Conservation (phyloP, 805 yeast species). For the Candida incommunis region DNA sequence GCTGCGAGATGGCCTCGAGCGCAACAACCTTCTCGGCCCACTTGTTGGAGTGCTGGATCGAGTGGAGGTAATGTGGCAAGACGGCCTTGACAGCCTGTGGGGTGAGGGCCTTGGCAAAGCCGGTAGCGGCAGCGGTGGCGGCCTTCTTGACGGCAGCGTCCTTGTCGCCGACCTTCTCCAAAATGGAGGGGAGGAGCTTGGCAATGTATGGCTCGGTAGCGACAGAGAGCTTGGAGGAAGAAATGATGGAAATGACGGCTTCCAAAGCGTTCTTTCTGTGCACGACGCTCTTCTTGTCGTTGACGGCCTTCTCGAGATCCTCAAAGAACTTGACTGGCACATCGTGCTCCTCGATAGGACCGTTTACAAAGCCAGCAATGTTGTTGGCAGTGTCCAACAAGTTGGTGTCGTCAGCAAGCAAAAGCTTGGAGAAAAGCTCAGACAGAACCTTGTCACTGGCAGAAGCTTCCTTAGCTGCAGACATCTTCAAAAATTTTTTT, state of each 20-base stretch:
- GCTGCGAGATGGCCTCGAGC: constrained; percentile 67
- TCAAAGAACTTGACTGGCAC: constrained; percentile 81
- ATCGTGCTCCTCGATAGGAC: constrained; percentile 96
- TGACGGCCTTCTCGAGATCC: constrained; percentile 60
- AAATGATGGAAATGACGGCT: constrained; percentile 77
- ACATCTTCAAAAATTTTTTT: constrained; percentile 6
- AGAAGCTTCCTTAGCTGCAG: constrained; percentile 17
- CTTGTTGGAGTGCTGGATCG: constrained; percentile 57
- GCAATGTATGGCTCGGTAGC: constrained; percentile 94
- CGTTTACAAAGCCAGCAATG: constrained; percentile 87
- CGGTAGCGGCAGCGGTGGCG: constrained; percentile 64
- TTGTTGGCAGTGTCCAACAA: constrained; percentile 77
- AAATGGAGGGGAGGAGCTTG: constrained; percentile 53
- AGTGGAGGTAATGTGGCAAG: constrained; percentile 62
- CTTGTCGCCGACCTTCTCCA: constrained; percentile 84
- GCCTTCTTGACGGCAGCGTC: constrained; percentile 55
- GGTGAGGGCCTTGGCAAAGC: constrained; percentile 70
- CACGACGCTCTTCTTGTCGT: constrained; percentile 59
- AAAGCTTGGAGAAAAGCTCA: constrained; percentile 84
- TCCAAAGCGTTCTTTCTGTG: constrained; percentile 65
- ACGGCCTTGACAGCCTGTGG: constrained; percentile 87
- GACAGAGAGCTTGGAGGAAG: constrained; percentile 59
- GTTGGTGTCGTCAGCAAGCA: constrained; percentile 73
- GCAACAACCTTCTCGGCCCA: constrained; percentile 97
- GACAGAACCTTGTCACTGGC: constrained; percentile 54